Percentiles rank a stretch among this genome's conserved stretches.
These are phyloP conservation scores for Apiosordaria backusii DNA, from an alignment of 495 filamentous ascomycete species.

Conservation along the genomic window DNA sequence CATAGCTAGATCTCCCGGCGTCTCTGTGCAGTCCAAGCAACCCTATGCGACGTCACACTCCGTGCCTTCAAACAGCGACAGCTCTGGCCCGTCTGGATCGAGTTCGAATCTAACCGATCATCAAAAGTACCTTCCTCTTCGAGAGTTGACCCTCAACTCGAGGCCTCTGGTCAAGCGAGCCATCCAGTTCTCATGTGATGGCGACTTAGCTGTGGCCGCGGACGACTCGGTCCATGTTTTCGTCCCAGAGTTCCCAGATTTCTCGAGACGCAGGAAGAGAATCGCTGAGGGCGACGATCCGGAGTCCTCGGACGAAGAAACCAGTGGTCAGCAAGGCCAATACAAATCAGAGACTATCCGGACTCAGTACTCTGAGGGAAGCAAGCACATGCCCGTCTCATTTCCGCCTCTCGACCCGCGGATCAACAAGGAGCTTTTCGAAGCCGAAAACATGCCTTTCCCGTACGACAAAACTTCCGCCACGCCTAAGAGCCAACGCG, in stretches of 20 bases:
- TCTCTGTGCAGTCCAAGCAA: not conserved
- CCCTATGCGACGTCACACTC: not conserved
- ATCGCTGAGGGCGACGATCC: constrained; percentile 15
- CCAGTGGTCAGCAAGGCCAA: constrained; percentile 13
- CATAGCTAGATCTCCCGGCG: no score
- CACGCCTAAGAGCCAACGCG: not conserved
- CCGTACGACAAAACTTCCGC: constrained; percentile 20
- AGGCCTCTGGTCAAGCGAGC: constrained; percentile 43
- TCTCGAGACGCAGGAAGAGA: constrained; percentile 19
- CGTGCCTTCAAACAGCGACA: not conserved
- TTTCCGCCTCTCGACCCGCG: constrained; percentile 35
- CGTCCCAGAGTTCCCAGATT: constrained; percentile 41
- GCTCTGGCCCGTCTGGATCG: not conserved
- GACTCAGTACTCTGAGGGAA: constrained; percentile 32
- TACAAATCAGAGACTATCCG: constrained; percentile 21
- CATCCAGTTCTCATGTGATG: constrained; percentile 48
- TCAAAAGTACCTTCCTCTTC: constrained; percentile 37
- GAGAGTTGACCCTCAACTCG: constrained; percentile 41
- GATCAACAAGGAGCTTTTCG: constrained; percentile 36
- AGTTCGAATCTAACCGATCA: constrained; percentile 7
- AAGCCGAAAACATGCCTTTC: constrained; percentile 21
- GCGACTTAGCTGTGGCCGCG: constrained; percentile 45
- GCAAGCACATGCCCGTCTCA: constrained; percentile 36
- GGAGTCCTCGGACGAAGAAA: constrained; percentile 21
- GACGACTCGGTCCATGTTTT: constrained; percentile 48